Evolutionary conservation across 441 rosid genomes (phyloP).

Genomic region (Gossypium gossypioides): DNA sequence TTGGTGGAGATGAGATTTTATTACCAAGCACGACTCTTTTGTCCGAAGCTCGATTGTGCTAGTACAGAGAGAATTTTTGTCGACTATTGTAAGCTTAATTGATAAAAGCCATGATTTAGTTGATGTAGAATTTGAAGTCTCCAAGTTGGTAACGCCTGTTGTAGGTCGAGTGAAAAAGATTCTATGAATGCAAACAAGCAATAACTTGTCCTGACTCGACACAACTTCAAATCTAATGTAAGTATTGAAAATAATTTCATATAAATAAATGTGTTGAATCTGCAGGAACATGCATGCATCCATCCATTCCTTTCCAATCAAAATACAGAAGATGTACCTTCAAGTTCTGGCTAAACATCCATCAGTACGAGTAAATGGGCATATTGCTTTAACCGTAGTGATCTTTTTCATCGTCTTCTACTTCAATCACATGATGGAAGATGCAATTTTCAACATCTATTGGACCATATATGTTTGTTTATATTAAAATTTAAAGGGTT

Average conservation of each 20-base stretch:
- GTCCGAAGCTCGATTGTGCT: neutral
- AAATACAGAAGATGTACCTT: neutral
- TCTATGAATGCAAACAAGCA: too few species aligned
- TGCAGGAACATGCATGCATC: too few species aligned
- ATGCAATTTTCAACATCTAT: neutral
- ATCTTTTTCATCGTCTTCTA: neutral
- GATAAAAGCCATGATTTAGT: neutral
- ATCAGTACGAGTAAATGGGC: too few species aligned
- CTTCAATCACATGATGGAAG: neutral
- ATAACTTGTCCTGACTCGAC: too few species aligned
- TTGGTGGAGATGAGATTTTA: conserved; percentile 40
- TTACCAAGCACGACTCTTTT: neutral
- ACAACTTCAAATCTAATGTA: neutral
- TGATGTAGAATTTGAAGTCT: neutral
- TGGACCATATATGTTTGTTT: neutral
- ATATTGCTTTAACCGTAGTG: neutral
- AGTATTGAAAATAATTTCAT: neutral
- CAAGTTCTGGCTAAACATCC: neutral
- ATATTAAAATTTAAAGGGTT: too few species aligned
- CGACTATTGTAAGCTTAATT: neutral
- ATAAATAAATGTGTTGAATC: neutral
- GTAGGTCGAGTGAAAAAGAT: too few species aligned
- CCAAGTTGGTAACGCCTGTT: too few species aligned
- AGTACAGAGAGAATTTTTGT: neutral
- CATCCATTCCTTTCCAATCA: too few species aligned